Base-by-base conservation (phyloP, 768 basidiomycete genomes). In the Amanita subjunquillea region DNA sequence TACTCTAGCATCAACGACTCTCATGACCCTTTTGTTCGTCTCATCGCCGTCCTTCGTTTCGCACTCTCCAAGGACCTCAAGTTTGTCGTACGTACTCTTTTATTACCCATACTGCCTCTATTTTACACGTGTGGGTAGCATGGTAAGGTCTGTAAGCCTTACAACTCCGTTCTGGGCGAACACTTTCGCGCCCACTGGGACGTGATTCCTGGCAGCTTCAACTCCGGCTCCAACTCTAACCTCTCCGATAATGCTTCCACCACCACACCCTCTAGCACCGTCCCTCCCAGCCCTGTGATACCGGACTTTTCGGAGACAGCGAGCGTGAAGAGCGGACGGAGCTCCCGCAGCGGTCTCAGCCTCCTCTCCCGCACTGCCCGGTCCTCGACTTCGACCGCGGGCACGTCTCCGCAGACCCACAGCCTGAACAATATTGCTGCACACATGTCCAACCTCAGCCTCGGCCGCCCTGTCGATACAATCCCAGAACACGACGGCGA, bases 51-150 rank as follows among this genome's bases (percentile, higher is more conserved):
- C 4, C 64, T 97, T 39, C 78, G 93, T 38, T 97, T 91, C 63
- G 71, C 83, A 5, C 91, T 95, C 65, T 87, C 90, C 46, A 96
- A 96, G 64, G 92, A 97, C 61, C 83, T 96, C 65, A 95, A 93
- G 71, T 92, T 90, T 62, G 72, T 95, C 46, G 90, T 89, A 58
- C 60, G 85, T 77, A 47, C 20, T 42, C n/a, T 45, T 30, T 30
- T 30, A 30, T 30, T 29, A 2, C 6, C 36, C 39, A 23, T 22
- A 48, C 49, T 20, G 37, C 34, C 42, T 48, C 27, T 51, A 23
- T 30, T 48, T 50, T 50, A 23, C 62, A 15, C 13, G 17, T 15
- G 36, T 39, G 3, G 12, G 15, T 25, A 92, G 90, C 83, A 89
- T 54, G 91, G 91, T 22, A 91, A 91, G 68, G 80, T 96, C 20